Evolutionary conservation across 2,329 filamentous ascomycete genomes (phyloP), one percentile per base, ranked within the genome.

Genomic region (Neofusicoccum sp.): DNA sequence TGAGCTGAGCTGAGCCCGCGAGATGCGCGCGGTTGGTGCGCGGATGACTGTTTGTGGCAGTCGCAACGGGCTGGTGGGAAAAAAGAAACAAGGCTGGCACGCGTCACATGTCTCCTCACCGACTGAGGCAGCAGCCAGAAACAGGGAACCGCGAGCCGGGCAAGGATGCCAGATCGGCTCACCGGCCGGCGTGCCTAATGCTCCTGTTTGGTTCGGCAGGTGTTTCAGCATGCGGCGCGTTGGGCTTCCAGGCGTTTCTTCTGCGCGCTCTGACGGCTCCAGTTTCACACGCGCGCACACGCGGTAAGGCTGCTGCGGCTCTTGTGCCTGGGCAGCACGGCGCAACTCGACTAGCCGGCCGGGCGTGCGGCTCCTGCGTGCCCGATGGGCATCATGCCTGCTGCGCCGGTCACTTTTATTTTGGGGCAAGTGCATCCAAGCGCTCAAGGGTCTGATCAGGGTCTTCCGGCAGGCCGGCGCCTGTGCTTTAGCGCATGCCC

Each of bases 301-400:
- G 43, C 43, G 26, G 45, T 33, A 48, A 48, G 26, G 45, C 45
- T 48, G 45, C 45, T 16, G 28, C 28, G 40, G 40, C 40, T 43
- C 40, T 5, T 24, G 14, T 4, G 26, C 43, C 26, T 30, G 30
- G 43, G 43, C 43, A 45, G 24, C 36, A 24, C 24, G 7, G 8
- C 40, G 40, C 14, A 43, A 43, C 40, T 20, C 33, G 33, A 34
- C 12, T 12, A 12, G 33, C 12, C 33, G 33, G 33, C 33, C 33
- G 33, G 33, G n/a, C 33, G 33, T 34, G 33, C 33, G 33, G 33
- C 33, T 34, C 33, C 33, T 14, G 43, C 43, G 43, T 31, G 43
- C 43, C 43, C 43, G 43, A 47, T 47, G 43, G 45, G 45, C 45
- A 48, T 33, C 45, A 48, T 48, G n/a, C 40, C 14, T 43, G 40